Conservation (phyloP, 2,329 filamentous ascomycete species). For the Apiospora malaysiana region DNA sequence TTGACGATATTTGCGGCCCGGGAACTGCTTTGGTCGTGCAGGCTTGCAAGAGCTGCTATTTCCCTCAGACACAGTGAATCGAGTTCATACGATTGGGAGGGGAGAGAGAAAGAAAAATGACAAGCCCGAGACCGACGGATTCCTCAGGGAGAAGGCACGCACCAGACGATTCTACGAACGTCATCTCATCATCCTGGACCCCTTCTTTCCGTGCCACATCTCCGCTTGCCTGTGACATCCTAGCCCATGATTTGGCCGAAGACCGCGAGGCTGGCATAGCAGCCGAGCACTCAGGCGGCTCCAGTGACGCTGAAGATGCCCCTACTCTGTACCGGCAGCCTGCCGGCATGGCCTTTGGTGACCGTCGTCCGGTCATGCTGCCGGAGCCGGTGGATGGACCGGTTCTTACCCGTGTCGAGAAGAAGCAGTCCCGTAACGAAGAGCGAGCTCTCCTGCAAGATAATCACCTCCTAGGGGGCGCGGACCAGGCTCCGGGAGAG, state of each 20-base stretch:
- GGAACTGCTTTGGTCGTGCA: neutral
- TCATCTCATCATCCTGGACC: slow-evolving; percentile 41
- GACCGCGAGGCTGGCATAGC: neutral
- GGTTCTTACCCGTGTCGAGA: slow-evolving; percentile 59
- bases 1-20: neutral
- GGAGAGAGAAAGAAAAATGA: slow-evolving; percentile 27
- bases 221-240: slow-evolving; percentile 69
- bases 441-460: slow-evolving; percentile 68
- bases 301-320: slow-evolving; percentile 40
- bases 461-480: slow-evolving; percentile 65
- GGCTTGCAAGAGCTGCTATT: neutral
- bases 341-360: slow-evolving; percentile 76
- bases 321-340: slow-evolving; percentile 74
- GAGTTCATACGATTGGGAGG: neutral
- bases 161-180: slow-evolving; percentile 24
- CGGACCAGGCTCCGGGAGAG: slow-evolving; percentile 54
- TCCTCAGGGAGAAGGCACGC: slow-evolving; percentile 30
- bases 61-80: neutral
- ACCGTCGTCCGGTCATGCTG: slow-evolving; percentile 72
- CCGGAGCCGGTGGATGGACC: slow-evolving; percentile 55
- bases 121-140: slow-evolving; percentile 31
- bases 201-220: slow-evolving; percentile 64
- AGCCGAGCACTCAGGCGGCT: slow-evolving; percentile 31
- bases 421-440: slow-evolving; percentile 60
- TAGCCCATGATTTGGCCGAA: slow-evolving; percentile 71